A percentile compares a stretch with the other conserved stretches of the same genome.
phyloP scores from a whole-genome alignment of 1,139 yeast species.

The Torulaspora pretoriensis region DNA sequence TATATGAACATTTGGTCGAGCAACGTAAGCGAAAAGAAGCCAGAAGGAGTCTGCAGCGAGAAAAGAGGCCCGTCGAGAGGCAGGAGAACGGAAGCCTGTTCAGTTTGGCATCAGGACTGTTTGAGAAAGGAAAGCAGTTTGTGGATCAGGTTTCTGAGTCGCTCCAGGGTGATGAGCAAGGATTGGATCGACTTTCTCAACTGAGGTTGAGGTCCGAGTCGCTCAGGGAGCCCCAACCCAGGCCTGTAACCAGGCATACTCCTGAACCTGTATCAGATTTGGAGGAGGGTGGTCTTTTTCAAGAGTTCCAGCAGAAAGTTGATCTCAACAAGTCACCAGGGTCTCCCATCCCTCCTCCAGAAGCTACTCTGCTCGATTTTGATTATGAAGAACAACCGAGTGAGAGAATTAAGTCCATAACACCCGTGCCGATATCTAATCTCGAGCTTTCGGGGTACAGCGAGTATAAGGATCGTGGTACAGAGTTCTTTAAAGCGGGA shows the following conservation, averaged over 20 bases:
- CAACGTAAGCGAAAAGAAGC: conserved; percentile 11
- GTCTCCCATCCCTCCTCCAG: conserved; percentile 5
- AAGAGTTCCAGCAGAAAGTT: conserved; percentile 8
- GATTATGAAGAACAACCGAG: conserved; percentile 7
- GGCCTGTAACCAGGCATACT: too few relatives aligned
- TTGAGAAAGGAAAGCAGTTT: conserved; percentile 30
- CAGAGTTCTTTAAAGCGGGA: conserved; percentile 68
- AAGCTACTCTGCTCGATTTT: conserved; percentile 24
- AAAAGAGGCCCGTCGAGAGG: background rate
- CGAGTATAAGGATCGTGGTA: conserved; percentile 57
- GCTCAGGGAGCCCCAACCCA: background rate
- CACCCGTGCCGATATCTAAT: conserved; percentile 22
- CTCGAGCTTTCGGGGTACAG: conserved; percentile 37
- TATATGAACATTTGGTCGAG: conserved; percentile 25
- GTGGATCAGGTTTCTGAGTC: conserved; percentile 27
- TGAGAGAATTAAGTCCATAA: conserved; percentile 2
- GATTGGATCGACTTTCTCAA: background rate
- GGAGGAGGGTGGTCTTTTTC: conserved; percentile 12
- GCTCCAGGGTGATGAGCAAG: conserved; percentile 20
- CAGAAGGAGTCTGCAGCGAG: conserved; percentile 1
- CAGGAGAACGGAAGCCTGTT: conserved; percentile 9
- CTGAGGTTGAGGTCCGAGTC: background rate
- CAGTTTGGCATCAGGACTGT: conserved; percentile 25
- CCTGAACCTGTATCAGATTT: background rate
- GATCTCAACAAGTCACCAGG: background rate